Evolutionary conservation across 192 early-diverging fungal genomes (phyloP).

Genomic region (Chytriomyces sp.): DNA sequence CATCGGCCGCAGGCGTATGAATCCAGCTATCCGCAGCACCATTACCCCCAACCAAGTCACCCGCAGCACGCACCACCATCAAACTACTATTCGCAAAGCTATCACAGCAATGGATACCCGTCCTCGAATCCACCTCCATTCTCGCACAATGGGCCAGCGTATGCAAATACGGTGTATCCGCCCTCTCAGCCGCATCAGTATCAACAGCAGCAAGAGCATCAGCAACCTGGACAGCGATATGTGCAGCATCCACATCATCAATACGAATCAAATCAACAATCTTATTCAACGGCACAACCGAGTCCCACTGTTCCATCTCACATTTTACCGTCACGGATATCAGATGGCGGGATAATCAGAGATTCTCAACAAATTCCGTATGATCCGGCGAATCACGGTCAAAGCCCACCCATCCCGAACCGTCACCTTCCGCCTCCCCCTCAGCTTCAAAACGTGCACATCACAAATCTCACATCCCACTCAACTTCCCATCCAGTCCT

Average conservation of each 20-base stretch:
- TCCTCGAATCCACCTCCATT: too few species aligned
- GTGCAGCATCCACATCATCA: not conserved
- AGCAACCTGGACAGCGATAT: not conserved
- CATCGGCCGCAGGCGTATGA: too few species aligned
- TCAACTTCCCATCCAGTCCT: not conserved
- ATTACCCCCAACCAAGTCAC: not conserved
- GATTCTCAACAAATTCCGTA: not conserved
- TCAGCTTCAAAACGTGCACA: not conserved
- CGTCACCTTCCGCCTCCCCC: not conserved
- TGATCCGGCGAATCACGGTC: not conserved
- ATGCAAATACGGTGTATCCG: not conserved
- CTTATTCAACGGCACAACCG: not conserved
- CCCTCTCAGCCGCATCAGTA: conserved; percentile 6
- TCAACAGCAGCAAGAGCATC: conserved; percentile 17
- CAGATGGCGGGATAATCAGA: too few species aligned
- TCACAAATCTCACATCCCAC: not conserved
- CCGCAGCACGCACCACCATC: not conserved
- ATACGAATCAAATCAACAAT: not conserved
- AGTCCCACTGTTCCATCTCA: not conserved
- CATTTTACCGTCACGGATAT: too few species aligned
- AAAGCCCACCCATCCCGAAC: not conserved
- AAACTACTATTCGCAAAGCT: not conserved
- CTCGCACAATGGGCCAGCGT: not conserved
- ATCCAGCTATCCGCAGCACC: not conserved
- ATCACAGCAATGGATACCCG: not conserved